phyloP scores from a whole-genome alignment of 345 rosid genomes.

The Brassica napus region DNA sequence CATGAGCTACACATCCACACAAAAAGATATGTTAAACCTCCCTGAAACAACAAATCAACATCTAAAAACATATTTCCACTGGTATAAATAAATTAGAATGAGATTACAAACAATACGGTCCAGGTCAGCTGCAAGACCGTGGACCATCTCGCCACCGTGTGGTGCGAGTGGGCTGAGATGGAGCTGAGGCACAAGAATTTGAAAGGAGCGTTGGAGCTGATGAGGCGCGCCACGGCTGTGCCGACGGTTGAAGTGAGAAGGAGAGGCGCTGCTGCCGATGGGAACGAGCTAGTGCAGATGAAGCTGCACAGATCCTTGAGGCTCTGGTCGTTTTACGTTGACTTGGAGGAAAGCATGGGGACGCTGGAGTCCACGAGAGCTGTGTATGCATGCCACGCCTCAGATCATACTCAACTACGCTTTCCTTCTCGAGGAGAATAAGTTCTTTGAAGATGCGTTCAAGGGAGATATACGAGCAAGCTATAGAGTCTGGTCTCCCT shows the following conservation, averaged over 20 bases:
- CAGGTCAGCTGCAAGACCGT: slow-evolving; percentile 88
- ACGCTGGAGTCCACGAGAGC: slow-evolving; percentile 63
- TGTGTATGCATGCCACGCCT: too few relatives aligned
- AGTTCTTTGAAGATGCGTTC: slow-evolving; percentile 96
- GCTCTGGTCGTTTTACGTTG: slow-evolving; percentile 90
- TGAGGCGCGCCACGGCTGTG: slow-evolving; percentile 95
- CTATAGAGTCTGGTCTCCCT: slow-evolving; percentile 93
- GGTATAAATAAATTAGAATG: too few relatives aligned
- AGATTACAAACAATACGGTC: slow-evolving; percentile 29
- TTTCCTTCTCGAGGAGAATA: slow-evolving; percentile 81
- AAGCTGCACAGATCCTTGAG: slow-evolving; percentile 51
- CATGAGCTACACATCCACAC: too few relatives aligned
- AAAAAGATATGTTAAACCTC: too few relatives aligned
- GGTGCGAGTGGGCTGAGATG: slow-evolving; percentile 99
- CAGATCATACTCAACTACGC: slow-evolving; percentile 72
- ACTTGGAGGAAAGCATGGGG: slow-evolving; percentile 94
- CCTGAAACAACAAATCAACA: too few relatives aligned
- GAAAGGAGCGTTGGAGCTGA: slow-evolving; percentile 79
- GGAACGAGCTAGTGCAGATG: slow-evolving; percentile 92
- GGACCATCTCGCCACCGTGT: slow-evolving; percentile 87
- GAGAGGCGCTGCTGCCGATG: slow-evolving; percentile 83
- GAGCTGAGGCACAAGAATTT: slow-evolving; percentile 77
- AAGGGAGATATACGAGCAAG: slow-evolving; percentile 92
- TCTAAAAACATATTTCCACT: too few relatives aligned
- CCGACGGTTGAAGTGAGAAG: slow-evolving; percentile 95